Conservation (phyloP, 306 rosid genomes). For the Canavalia ensiformis region DNA sequence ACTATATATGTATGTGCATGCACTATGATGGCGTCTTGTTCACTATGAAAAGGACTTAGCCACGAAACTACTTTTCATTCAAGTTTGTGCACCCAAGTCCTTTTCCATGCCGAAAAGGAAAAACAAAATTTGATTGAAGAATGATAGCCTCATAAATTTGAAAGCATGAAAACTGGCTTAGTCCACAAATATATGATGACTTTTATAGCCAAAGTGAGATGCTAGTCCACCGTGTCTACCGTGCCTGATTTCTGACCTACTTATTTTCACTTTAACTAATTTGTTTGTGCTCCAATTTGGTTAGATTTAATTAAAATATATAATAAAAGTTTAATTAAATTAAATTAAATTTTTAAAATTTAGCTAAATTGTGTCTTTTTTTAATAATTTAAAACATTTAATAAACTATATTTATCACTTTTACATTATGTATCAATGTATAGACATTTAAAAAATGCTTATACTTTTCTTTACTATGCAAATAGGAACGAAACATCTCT, state of each 20-base stretch:
- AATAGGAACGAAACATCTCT: no score
- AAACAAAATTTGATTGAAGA: conserved; percentile 40
- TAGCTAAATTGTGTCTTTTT: no score
- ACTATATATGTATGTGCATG: conserved; percentile 19
- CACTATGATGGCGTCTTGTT: conserved; percentile 22
- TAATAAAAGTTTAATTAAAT: no score
- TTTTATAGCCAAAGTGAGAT: not conserved
- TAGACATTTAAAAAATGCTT: no score
- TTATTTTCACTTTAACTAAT: not conserved
- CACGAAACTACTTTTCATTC: not conserved
- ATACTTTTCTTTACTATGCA: no score
- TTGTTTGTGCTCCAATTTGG: no score
- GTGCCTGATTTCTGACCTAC: conserved; percentile 33
- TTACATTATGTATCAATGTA: no score
- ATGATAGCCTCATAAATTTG: conserved; percentile 15
- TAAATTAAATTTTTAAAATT: no score
- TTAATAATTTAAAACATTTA: no score
- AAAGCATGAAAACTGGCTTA: not conserved
- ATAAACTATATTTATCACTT: no score
- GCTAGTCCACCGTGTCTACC: conserved; percentile 15
- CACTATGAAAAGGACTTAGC: conserved; percentile 22
- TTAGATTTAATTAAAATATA: no score
- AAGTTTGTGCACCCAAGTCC: conserved; percentile 3
- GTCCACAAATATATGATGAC: conserved; percentile 9
- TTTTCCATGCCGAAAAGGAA: conserved; percentile 31